Conservation (phyloP, 148 eudicot species). For the Rhododendron kiyosumense region DNA sequence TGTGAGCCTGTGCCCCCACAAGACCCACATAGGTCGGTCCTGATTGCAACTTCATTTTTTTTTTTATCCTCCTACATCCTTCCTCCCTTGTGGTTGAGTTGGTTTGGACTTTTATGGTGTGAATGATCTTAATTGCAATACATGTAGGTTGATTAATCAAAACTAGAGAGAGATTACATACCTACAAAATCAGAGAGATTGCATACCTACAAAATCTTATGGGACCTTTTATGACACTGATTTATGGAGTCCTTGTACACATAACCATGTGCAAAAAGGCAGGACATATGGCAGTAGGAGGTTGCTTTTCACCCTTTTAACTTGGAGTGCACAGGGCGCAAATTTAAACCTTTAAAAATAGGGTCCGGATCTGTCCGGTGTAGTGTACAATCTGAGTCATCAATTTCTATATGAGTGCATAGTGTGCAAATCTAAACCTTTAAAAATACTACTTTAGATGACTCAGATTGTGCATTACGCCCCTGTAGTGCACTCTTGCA, state of each 20-base stretch:
- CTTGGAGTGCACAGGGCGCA: no score
- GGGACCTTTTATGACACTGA: background rate
- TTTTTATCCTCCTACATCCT: background rate
- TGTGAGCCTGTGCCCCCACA: no score
- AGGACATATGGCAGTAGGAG: background rate
- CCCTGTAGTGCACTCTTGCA: no score
- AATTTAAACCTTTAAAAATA: no score
- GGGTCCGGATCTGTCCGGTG: no score
- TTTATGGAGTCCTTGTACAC: background rate
- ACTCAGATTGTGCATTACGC: no score
- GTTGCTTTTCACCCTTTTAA: background rate
- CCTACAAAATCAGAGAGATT: background rate
- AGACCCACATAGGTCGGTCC: no score
- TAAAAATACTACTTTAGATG: no score
- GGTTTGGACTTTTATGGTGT: background rate
- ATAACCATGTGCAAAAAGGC: background rate
- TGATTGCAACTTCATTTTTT: no score
- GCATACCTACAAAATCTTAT: background rate
- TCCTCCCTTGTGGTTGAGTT: background rate
- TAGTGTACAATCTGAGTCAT: no score
- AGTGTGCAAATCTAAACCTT: no score
- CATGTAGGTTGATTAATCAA: background rate
- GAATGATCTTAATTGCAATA: background rate
- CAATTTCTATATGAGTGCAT: no score
- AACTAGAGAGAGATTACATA: background rate